Evolutionary conservation across 2,329 filamentous ascomycete species (phyloP), one percentile per base, ranked within the genome.

Genomic region (Gremmenia infestans): DNA sequence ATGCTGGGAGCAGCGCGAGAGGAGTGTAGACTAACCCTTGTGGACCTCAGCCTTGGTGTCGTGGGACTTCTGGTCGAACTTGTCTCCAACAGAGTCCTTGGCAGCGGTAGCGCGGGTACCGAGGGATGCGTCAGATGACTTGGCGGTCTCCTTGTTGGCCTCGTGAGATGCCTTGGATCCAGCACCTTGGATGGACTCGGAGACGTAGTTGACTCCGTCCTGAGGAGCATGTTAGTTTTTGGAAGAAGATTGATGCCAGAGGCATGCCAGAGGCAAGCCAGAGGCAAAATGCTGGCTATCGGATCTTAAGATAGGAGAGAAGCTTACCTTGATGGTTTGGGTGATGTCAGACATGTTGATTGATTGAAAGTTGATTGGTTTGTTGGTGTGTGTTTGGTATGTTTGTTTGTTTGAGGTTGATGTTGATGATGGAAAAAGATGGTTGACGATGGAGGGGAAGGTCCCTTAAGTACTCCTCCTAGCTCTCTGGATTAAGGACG

Each of bases 91-190:
- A 52, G 80, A 79, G 61, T 77, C 76, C 67, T 78, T 73, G 54
- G 77, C 80, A 59, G 79, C 80, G 47, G 71, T 73, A 66, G 74
- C 74, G 61, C 80, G 78, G 66, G 73, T 74, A 56, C 60, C 56
- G 55, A 79, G 22, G 62, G 62, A 70, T 60, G 72, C 72, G 65
- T 81, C 69, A 62, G 60, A 65, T 67, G 77, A 76, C 74, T 82
- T 81, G 67, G 80, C 80, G 68, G 76, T 70, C 36, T 67, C 68
- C 78, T 82, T 82, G 78, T 82, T 82, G 74, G 72, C 75, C 73
- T 81, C 78, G 78, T 82, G 82, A 70, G 73, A 76, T 59, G 79
- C 75, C 62, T 74, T 70, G 52, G 77, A 70, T 56, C 72, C 68
- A 53, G 70, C 65, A 63, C 79, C 77, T 70, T 80, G 75, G 67